Base-by-base conservation (phyloP, 257 asterid genomes). In the Gentiana straminea region DNA sequence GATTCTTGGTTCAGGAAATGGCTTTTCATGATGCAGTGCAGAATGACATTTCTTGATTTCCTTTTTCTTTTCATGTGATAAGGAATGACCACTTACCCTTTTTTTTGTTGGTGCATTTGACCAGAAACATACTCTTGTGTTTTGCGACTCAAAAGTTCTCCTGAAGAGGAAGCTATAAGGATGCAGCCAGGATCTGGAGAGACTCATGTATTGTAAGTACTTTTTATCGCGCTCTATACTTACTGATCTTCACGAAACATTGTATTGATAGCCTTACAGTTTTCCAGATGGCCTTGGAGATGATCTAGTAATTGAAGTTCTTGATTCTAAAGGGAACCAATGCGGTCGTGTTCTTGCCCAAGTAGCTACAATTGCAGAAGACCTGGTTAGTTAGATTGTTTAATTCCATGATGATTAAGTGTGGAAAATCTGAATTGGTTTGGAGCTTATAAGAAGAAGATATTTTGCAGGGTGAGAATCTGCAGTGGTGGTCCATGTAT, bases 121-220 rank as follows among this genome's bases (percentile, higher is more conserved):
- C 35, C 94, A 91, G 98, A 84, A 79, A 73, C 86, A 44, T 85
- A 87, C 71, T 68, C 83, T 57, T 91, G 98, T 76, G 66, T 75
- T 39, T 64, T 91, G 88, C 79, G 90, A 66, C 58, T 88, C 72
- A 91, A 87, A 76, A 91, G 94, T 63, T 80, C 81, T 56, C 81
- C 87, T 24, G 93, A 85, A 66, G 90, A 79, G 63, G 97, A 87
- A 56, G 77, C 75, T 55, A 84, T 85, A 54, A 81, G 83, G 77
- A 80, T 91, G 93, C 97, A 78, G 71, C 90, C 98, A 63, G 98
- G 95, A 78, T 85, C 98, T 15, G 89, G 93, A 34, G 98, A 91
- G 84, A 81, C 81, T 64, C 88, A 84, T 57, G 78, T 91, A 54
- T 87, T 91, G 98, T 91, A 80, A 9, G 97, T 81, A 49, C 47